Base-by-base conservation (phyloP, 768 basidiomycete species). In the Tubosaeta sp. region DNA sequence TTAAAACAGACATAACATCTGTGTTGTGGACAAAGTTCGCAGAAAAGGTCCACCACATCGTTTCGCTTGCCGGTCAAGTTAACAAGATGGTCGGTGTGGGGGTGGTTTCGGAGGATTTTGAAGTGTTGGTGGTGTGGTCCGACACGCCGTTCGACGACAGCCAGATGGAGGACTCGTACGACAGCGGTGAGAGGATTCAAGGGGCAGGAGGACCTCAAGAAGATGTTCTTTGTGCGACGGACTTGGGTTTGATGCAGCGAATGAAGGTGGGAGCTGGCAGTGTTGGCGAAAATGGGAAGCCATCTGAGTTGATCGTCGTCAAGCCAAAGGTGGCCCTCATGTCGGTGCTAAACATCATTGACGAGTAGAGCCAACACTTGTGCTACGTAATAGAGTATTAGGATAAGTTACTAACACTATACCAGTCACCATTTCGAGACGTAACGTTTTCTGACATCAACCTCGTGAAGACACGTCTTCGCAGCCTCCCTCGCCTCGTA, bases 51-150 rank as follows among this genome's bases (percentile, higher is more conserved):
- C 59, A 58, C 18, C 57, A 65, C 14, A 69, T 83, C 35, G 72
- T 78, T 31, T 69, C 70, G 40, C 63, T 71, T 16, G 76, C 80
- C 12, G 68, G 75, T 35, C 69, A 69, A 13, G 59, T 83, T 27
- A 80, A 80, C 38, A 63, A 60, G 42, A 51, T 59, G 1, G 52
- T 63, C 2, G 55, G 59, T 1, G 56, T 59, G 24, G 66, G 57
- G 22, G 48, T 60, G 16, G 46, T 65, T 5, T 65, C 59, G 12
- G 63, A 61, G 12, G 60, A 67, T 39, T 59, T 67, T 24, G 25
- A 35, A 4, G 34, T 46, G 25, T 13, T 46, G 46, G 46, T 39
- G 13, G 27, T 21, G 3, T 30, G n/a, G 46, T 36, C 46, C 6
- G 46, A 39, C 12, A 21, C 27, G 7, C 9, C 35, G 13, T 47